Evolutionary conservation across 192 early-diverging fungal genomes (phyloP).

Genomic region (Fimicolochytrium jonesii): DNA sequence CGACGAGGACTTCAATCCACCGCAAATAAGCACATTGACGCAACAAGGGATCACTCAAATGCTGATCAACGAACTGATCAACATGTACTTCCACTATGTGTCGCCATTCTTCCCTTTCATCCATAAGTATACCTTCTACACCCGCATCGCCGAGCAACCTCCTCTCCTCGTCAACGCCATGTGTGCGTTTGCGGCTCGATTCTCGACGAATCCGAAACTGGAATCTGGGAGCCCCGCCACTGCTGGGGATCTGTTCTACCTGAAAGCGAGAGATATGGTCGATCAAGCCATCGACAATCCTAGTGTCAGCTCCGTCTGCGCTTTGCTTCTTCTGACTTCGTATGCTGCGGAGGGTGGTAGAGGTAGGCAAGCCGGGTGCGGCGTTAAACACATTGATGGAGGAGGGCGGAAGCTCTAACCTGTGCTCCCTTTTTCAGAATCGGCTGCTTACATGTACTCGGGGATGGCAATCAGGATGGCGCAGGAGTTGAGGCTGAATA

Average conservation of each 20-base stretch:
- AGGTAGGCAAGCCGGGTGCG: too few species aligned
- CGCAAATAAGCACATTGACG: too few species aligned
- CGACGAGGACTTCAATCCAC: conserved; percentile 11
- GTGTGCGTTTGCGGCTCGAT: conserved; percentile 41
- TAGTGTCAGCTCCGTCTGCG: conserved; percentile 26
- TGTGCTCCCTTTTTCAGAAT: conserved; percentile 24
- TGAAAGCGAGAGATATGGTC: conserved; percentile 36
- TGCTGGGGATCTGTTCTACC: conserved; percentile 40
- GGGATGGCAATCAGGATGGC: conserved; percentile 49
- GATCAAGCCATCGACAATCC: conserved; percentile 42
- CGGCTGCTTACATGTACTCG: conserved; percentile 46
- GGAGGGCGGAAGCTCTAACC: too few species aligned
- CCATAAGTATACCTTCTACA: conserved; percentile 27
- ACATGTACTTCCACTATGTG: conserved; percentile 36
- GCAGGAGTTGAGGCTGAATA: conserved; percentile 37
- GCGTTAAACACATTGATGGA: too few species aligned
- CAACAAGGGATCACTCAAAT: too few species aligned
- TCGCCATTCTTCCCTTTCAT: conserved; percentile 31
- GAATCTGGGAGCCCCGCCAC: conserved; percentile 7
- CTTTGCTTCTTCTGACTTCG: conserved; percentile 29
- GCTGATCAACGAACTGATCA: conserved; percentile 34
- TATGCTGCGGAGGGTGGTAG: conserved; percentile 31
- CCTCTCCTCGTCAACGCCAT: conserved; percentile 41
- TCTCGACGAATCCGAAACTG: conserved; percentile 32
- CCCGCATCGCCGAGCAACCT: conserved; percentile 9